phyloP scores from a whole-genome alignment of 2,329 filamentous ascomycete genomes.

The Nemania diffusa region DNA sequence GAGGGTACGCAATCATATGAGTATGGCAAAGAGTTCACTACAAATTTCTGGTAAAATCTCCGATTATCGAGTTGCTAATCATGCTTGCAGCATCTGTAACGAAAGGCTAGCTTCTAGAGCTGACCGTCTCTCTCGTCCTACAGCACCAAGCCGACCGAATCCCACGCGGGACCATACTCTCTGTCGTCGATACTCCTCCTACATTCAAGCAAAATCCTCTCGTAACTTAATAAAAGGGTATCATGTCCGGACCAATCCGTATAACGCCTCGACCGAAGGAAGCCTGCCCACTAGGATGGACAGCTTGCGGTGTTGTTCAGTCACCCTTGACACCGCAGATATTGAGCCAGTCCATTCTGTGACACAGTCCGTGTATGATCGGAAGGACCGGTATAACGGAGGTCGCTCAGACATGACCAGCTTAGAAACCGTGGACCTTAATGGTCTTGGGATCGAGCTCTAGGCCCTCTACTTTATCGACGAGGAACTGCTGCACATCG shows the following conservation, averaged over 20 bases:
- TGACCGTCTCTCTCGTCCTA: conserved; percentile 38
- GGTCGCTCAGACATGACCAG: conserved; percentile 49
- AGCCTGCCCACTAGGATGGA: conserved; percentile 42
- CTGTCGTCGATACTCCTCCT: conserved; percentile 24
- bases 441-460: conserved; percentile 96
- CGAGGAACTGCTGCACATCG: conserved; percentile 97
- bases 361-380: conserved; percentile 39
- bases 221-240: conserved; percentile 45
- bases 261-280: conserved; percentile 48
- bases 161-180: conserved; percentile 17
- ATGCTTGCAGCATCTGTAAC: conserved; percentile 44
- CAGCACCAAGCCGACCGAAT: conserved; percentile 35
- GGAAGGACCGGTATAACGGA: conserved; percentile 41
- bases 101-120: conserved; percentile 43
- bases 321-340: conserved; percentile 27
- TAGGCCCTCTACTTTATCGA: conserved; percentile 93
- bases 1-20: background rate
- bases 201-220: conserved; percentile 34
- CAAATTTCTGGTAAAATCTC: conserved; percentile 30
- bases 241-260: conserved; percentile 51
- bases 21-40: conserved; percentile 1
- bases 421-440: conserved; percentile 80
- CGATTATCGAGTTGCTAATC: conserved; percentile 40
- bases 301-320: conserved; percentile 42
- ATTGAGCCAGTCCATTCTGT: conserved; percentile 36